phyloP scores from a whole-genome alignment of 208 protist genomes.

The Trypanosomatidae sp. region DNA sequence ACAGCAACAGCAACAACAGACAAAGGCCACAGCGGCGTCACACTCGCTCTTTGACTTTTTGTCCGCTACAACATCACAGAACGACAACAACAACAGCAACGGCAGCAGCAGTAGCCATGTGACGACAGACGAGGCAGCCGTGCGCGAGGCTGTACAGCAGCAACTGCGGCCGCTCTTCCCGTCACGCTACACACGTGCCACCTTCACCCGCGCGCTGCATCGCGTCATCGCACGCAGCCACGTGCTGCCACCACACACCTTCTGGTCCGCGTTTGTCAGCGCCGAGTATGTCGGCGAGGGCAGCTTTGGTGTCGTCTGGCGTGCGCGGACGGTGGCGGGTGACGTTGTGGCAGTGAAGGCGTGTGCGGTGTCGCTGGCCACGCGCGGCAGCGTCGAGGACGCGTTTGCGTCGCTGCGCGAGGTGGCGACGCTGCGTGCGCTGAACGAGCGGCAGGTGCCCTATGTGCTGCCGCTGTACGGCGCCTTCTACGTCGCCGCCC shows the following conservation, averaged over 20 bases:
- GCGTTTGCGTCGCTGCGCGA: slow-evolving; percentile 62
- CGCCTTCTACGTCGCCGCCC: slow-evolving; percentile 48
- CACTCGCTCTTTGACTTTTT: neutral
- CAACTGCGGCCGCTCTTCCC: slow-evolving; percentile 28
- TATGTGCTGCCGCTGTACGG: slow-evolving; percentile 74
- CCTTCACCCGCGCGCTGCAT: slow-evolving; percentile 27
- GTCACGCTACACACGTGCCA: slow-evolving; percentile 23
- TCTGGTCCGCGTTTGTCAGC: slow-evolving; percentile 57
- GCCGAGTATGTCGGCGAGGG: slow-evolving; percentile 70
- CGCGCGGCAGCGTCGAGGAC: slow-evolving; percentile 54
- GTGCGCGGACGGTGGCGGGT: slow-evolving; percentile 50
- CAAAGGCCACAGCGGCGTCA: neutral
- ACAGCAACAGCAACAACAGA: neutral
- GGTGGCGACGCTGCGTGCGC: slow-evolving; percentile 71
- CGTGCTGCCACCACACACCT: slow-evolving; percentile 33
- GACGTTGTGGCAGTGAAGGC: slow-evolving; percentile 77
- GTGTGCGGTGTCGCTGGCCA: slow-evolving; percentile 48
- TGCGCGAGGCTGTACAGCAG: neutral
- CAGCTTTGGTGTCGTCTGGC: slow-evolving; percentile 82
- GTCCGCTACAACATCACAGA: neutral
- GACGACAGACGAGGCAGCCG: neutral
- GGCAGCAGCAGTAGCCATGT: neutral
- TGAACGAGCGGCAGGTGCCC: slow-evolving; percentile 65
- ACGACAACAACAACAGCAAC: neutral
- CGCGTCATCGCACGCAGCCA: slow-evolving; percentile 44